phyloP scores from a whole-genome alignment of 2,329 filamentous ascomycete genomes.

The Ascocoryne sarcoides region DNA sequence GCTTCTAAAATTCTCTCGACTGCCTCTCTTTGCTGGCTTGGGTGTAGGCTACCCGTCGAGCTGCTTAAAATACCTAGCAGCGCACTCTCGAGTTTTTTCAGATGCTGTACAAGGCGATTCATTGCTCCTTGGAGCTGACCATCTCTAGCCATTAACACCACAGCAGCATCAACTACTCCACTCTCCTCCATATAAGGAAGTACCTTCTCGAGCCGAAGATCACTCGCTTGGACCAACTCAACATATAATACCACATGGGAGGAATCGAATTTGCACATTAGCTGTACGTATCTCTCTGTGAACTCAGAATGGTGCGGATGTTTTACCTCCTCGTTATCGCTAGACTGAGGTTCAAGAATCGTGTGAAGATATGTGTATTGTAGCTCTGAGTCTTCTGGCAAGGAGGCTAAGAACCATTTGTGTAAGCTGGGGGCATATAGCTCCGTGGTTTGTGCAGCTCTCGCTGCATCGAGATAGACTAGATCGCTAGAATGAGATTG shows the following conservation, averaged over 20 bases:
- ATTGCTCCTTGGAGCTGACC: conserved; percentile 78
- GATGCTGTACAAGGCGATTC: conserved; percentile 71
- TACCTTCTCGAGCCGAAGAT: conserved; percentile 70
- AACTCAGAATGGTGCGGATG: conserved; percentile 48
- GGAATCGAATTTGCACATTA: conserved; percentile 84
- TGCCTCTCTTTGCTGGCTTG: conserved; percentile 49
- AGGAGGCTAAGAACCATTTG: conserved; percentile 41
- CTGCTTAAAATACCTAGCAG: conserved; percentile 65
- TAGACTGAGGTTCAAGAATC: conserved; percentile 56
- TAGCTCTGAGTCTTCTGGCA: conserved; percentile 44
- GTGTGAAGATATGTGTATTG: conserved; percentile 60
- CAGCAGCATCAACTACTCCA: conserved; percentile 85
- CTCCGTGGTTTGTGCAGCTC: conserved; percentile 48
- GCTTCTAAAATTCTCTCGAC: conserved; percentile 66
- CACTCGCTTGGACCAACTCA: conserved; percentile 62
- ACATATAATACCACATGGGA: conserved; percentile 80
- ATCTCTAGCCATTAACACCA: conserved; percentile 82
- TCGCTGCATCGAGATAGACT: conserved; percentile 45
- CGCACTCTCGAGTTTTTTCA: conserved; percentile 71
- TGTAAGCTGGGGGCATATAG: conserved; percentile 47
- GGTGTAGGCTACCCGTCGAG: conserved; percentile 45
- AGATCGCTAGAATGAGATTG: conserved; percentile 48
- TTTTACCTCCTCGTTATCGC: conserved; percentile 29
- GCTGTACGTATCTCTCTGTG: conserved; percentile 74
- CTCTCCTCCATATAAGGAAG: conserved; percentile 83